These are phyloP conservation scores for Microcos paniculata DNA, from an alignment of 345 rosid species.

Conservation along the genomic window DNA sequence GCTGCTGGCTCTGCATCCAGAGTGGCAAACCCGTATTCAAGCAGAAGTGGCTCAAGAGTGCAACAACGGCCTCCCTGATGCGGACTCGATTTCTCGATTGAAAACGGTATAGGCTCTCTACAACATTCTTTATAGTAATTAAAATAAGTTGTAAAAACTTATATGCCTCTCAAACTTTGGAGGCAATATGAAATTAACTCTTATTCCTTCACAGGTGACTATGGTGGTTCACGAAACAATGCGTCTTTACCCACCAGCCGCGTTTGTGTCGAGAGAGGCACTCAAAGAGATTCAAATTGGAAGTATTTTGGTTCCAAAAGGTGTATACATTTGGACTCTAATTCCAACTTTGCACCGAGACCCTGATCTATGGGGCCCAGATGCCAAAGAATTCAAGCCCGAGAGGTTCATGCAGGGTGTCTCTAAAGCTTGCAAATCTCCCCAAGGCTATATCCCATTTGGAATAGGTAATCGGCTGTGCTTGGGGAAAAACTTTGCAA, in stretches of 20 bases:
- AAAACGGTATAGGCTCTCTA: slow-evolving; percentile 42
- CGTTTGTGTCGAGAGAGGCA: slow-evolving; percentile 68
- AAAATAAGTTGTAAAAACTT: too few species aligned
- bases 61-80: slow-evolving; percentile 38
- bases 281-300: slow-evolving; percentile 59
- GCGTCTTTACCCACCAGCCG: slow-evolving; percentile 68
- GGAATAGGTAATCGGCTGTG: slow-evolving; percentile 78
- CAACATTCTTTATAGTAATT: neutral
- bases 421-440: slow-evolving; percentile 66
- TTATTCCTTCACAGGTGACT: slow-evolving; percentile 49
- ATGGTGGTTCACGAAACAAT: slow-evolving; percentile 68
- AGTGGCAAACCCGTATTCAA: slow-evolving; percentile 67
- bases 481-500: slow-evolving; percentile 69
- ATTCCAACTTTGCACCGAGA: slow-evolving; percentile 63
- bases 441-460: slow-evolving; percentile 67
- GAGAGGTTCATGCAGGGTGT: slow-evolving; percentile 65
- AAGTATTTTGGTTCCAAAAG: slow-evolving; percentile 52
- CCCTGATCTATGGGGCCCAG: slow-evolving; percentile 67
- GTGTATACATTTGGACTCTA: slow-evolving; percentile 53
- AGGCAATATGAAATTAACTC: too few species aligned
- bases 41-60: slow-evolving; percentile 47
- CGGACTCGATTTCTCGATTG: slow-evolving; percentile 46
- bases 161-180: too few species aligned
- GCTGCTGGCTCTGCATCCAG: slow-evolving; percentile 76
- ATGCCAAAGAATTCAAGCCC: slow-evolving; percentile 74